Conservation (phyloP, 768 basidiomycete genomes). For the Pleurotus cornucopiae region DNA sequence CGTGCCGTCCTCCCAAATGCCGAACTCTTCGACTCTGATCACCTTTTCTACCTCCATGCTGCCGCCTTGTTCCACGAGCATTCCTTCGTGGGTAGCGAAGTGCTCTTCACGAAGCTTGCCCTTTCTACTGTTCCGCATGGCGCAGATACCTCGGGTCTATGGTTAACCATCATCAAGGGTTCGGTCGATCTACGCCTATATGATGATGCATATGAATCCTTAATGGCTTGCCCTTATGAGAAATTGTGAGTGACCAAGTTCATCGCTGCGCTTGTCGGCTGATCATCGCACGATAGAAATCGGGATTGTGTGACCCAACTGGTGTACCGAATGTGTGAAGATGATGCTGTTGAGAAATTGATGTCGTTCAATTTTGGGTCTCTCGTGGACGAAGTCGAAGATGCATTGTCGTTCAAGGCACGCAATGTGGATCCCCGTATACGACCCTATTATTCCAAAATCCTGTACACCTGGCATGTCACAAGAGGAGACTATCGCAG, state of each 20-base stretch:
- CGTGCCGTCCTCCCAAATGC: conserved; percentile 55
- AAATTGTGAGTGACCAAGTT: conserved; percentile 59
- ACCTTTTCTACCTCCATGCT: conserved; percentile 75
- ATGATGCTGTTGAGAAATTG: conserved; percentile 72
- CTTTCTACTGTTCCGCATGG: conserved; percentile 60
- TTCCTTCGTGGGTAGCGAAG: conserved; percentile 54
- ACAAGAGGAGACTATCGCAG: conserved; percentile 85
- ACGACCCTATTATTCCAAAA: conserved; percentile 81
- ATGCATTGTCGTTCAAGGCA: conserved; percentile 85
- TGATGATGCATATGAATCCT: conserved; percentile 82
- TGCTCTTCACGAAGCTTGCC: conserved; percentile 75
- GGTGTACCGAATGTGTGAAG: conserved; percentile 91
- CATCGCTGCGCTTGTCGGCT: not conserved
- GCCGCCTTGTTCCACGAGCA: conserved; percentile 68
- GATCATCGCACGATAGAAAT: conserved; percentile 46
- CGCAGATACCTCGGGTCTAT: conserved; percentile 62
- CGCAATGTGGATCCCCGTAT: conserved; percentile 88
- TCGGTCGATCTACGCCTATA: conserved; percentile 69
- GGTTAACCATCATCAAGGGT: conserved; percentile 76
- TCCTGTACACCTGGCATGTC: conserved; percentile 93
- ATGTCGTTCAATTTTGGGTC: conserved; percentile 83
- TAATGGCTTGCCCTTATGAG: conserved; percentile 72
- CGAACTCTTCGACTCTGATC: conserved; percentile 54
- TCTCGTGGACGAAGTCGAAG: conserved; percentile 83
- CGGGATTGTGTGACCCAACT: conserved; percentile 79